Evolutionary conservation across 164 flowering plant genomes (phyloP), one percentile per base, ranked within the genome.

Genomic region (Umbilicus rupestris): DNA sequence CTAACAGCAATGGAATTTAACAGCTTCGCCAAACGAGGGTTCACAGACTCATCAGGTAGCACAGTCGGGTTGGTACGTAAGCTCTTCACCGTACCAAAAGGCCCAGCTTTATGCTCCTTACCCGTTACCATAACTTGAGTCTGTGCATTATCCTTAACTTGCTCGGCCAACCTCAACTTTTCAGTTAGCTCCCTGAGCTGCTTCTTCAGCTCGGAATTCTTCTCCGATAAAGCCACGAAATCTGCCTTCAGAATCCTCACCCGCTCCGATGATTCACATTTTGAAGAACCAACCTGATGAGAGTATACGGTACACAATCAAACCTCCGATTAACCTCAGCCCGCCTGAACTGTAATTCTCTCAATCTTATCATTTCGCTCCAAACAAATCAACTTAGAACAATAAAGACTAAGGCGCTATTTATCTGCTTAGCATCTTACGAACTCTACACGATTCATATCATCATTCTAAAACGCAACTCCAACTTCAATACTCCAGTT

Each of bases 31-130:
- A 94, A 75, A 70, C 96, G 82, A 0, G 92, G 93, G 69, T 91
- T 94, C 46, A 88, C 90, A 31, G 90, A 82, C 58, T 82, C 87
- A 77, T 89, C 96, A 60, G 99, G 86, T 57, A 82, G 2, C 4
- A 91, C 88, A 44, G 86, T 77, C 1, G 95, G 97, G 68, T 84
- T 90, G 16, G 93, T 91, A 73, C 90, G 82, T 57, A 83, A 69
- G 33, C 82, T 78, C 84, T 91, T 91, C 66, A 90, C 97, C n/a
- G 87, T 91, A 62, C 97, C 97, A 70, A 89, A 84, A 29, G 96
- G 84, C 19, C 96, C 96, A 17, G 95, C 96, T 73, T 90, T 91
- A 30, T 76, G 84, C 63, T 80, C 82, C 46, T 82, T 72, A 65
- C 86, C 88, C 70, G 80, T 60, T 12, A 68, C 80, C 62, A 75